Conservation (phyloP, 1,284 basidiomycete species). For the Moniliophthora roreri region DNA sequence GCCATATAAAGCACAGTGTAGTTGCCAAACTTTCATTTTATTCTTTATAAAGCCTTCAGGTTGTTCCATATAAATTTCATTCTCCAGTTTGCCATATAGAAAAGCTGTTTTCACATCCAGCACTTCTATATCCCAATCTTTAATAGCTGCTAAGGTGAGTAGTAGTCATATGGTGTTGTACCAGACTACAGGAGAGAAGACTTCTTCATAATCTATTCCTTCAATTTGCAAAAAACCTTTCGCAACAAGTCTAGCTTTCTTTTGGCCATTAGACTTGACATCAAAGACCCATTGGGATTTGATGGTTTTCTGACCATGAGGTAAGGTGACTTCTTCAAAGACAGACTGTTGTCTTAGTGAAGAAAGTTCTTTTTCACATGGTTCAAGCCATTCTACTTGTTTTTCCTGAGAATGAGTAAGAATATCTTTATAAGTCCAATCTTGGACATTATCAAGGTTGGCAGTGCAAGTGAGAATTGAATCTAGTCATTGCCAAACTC, state of each 20-base stretch:
- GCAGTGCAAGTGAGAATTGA: background rate
- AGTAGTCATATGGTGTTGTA: conserved; percentile 15
- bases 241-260: background rate
- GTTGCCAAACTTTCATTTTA: conserved; percentile 22
- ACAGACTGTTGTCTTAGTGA: background rate
- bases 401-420: background rate
- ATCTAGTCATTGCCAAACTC: background rate
- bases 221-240: background rate
- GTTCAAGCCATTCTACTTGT: background rate
- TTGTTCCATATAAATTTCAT: conserved; percentile 36
- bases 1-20: conserved; percentile 28
- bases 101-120: conserved; percentile 39
- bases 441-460: background rate
- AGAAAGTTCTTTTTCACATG: background rate
- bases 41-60: conserved; percentile 26
- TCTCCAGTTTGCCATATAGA: conserved; percentile 33
- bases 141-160: conserved; percentile 26
- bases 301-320: background rate
- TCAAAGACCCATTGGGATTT: background rate
- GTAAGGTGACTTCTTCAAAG: background rate
- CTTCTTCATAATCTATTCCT: background rate
- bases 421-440: background rate
- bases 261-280: background rate
- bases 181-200: background rate
- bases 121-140: conserved; percentile 30